A percentile compares a stretch with the other conserved stretches of the same genome.
These are phyloP conservation scores for Furcasterigmium sp. DNA, from an alignment of 2,329 filamentous ascomycete species.

Conservation along the genomic window DNA sequence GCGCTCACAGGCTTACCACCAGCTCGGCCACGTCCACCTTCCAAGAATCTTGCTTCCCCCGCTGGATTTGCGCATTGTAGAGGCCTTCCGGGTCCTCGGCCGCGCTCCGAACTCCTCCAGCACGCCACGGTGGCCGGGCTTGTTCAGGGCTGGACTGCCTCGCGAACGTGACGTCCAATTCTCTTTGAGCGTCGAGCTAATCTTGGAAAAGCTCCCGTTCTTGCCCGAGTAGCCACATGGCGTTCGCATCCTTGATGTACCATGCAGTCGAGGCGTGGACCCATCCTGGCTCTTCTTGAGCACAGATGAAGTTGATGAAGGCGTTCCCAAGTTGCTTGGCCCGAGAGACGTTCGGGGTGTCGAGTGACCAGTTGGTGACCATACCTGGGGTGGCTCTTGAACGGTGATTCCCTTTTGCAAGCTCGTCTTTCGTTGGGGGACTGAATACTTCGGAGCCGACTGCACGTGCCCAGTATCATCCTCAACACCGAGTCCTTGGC, in stretches of 20 bases:
- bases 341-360: no score
- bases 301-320: no score
- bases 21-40: constrained; percentile 11
- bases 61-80: not conserved
- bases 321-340: no score
- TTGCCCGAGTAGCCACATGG: no score
- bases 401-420: constrained; percentile 5
- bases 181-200: not conserved
- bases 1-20: constrained; percentile 1
- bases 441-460: not conserved
- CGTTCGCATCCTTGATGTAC: no score
- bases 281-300: no score
- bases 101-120: not conserved
- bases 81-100: not conserved
- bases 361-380: not conserved
- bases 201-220: not conserved
- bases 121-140: not conserved
- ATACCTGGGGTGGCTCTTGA: not conserved
- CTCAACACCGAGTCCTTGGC: not conserved
- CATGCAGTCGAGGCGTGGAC: no score
- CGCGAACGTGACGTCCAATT: not conserved
- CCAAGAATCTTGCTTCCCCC: not conserved
- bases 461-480: not conserved
- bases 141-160: not conserved
- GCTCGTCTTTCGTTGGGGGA: constrained; percentile 9